Evolutionary conservation across 2,329 filamentous ascomycete species (phyloP).

Genomic region (Arthrobotrys conoides): DNA sequence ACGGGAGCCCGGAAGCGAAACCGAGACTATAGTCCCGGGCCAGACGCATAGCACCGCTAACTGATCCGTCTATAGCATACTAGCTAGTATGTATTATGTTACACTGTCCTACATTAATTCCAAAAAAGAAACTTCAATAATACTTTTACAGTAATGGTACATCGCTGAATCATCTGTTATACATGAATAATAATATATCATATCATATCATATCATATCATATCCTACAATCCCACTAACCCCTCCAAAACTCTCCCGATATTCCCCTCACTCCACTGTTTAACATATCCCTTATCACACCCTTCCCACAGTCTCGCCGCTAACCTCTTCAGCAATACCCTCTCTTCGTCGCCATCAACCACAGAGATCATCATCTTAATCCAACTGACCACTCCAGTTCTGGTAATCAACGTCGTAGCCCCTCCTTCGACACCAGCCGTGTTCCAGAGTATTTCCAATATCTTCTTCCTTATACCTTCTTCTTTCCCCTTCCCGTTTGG

Average conservation of each 20-base stretch:
- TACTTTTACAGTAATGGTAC: background rate
- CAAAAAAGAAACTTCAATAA: too few relatives aligned
- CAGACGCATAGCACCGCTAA: too few relatives aligned
- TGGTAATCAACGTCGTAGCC: slow-evolving; percentile 63
- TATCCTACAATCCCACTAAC: slow-evolving; percentile 26
- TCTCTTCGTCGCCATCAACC: slow-evolving; percentile 26
- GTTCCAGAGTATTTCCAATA: slow-evolving; percentile 64
- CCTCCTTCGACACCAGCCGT: slow-evolving; percentile 63
- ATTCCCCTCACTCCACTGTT: slow-evolving; percentile 62
- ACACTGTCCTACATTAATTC: too few relatives aligned
- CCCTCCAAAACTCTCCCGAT: slow-evolving; percentile 46
- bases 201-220: too few relatives aligned
- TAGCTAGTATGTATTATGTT: too few relatives aligned
- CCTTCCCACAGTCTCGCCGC: slow-evolving; percentile 63
- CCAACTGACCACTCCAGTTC: slow-evolving; percentile 63
- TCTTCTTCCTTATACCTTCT: slow-evolving; percentile 55
- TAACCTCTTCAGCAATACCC: slow-evolving; percentile 61
- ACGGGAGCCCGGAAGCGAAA: too few relatives aligned
- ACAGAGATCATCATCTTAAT: slow-evolving; percentile 54
- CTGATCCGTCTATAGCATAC: too few relatives aligned
- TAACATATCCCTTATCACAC: slow-evolving; percentile 63
- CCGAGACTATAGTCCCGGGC: too few relatives aligned
- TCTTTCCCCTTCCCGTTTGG: slow-evolving; percentile 22
- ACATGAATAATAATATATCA: too few relatives aligned
- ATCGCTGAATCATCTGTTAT: background rate